Evolutionary conservation across 805 yeast genomes (phyloP), one percentile per base, ranked within the genome.

Genomic region (Pichia exigua): DNA sequence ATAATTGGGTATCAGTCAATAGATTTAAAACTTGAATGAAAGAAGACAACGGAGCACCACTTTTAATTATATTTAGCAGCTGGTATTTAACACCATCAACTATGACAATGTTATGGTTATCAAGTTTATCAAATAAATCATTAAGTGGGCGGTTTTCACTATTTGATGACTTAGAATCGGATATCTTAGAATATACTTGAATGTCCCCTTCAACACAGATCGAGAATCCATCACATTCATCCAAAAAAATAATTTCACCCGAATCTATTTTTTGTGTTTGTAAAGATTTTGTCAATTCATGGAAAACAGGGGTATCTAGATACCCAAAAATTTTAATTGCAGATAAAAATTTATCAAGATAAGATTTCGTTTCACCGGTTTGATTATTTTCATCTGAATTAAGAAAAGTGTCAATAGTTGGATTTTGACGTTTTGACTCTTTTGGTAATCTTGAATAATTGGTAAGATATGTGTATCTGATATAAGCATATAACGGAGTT

Each of bases 271-370:
- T 85, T 62, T 88, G 89, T 0, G 98, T 92, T 49, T 87, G 87
- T 88, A 92, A 89, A 54, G 85, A 85, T 62, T 87, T 84, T 3
- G 98, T 91, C 59, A 92, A 75, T 61, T 91, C 98, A 63, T 91
- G 95, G 66, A 92, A 91, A 1, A 92, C 97, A 2, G 87, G 85
- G 54, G 84, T 77, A 58, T 92, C 98, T 46, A 92, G 73, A 65
- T 92, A 92, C 2, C 98, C 98, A 71, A 92, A 94, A 8, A 94
- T 85, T 67, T 89, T 90, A 57, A 94, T 87, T 3, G 97, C 98
- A 47, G 87, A 79, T 45, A 92, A 69, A 60, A 92, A 92, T 64
- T 91, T 95, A 65, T 92, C 97, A 48, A 92, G 70, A 62, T 89
- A 91, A 45, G 87, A 83, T 44, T 78, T 68, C 7, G 76, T 71